These are phyloP conservation scores for Solanum bukasovii DNA, from an alignment of 257 asterid genomes.

Conservation along the genomic window DNA sequence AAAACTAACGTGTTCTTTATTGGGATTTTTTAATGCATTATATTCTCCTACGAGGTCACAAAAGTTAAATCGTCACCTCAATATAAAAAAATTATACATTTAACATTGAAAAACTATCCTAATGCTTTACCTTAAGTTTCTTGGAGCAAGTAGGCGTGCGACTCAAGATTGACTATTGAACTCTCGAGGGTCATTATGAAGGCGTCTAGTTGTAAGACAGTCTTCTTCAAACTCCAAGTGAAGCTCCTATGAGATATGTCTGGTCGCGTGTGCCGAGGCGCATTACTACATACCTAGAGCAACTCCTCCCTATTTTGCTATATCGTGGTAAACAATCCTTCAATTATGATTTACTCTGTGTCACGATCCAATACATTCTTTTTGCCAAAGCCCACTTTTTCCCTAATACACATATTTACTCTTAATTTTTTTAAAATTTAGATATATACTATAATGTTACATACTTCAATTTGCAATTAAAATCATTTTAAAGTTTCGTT, in stretches of 20 bases:
- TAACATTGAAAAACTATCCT: too few relatives aligned
- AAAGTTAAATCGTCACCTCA: too few relatives aligned
- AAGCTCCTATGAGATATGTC: too few relatives aligned
- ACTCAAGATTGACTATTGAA: too few relatives aligned
- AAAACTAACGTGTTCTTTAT: not conserved
- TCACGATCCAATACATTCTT: fast-evolving
- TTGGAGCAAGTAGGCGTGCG: too few relatives aligned
- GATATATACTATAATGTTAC: not conserved
- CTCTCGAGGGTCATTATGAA: too few relatives aligned
- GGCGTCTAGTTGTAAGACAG: too few relatives aligned
- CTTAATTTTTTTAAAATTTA: not conserved
- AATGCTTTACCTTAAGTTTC: too few relatives aligned
- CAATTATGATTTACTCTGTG: fast-evolving
- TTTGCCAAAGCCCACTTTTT: fast-evolving
- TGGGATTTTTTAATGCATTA: not conserved
- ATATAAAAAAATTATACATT: fast-evolving
- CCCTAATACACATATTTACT: not conserved
- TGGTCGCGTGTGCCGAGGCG: fast-evolving
- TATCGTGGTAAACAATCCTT: fast-evolving
- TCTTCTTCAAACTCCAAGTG: too few relatives aligned
- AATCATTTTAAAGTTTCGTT: not conserved
- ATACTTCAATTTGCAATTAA: not conserved
- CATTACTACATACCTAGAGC: not conserved
- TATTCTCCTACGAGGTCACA: fast-evolving
- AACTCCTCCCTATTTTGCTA: not conserved